phyloP scores from a whole-genome alignment of 2,329 filamentous ascomycete genomes.

The Aspergillus glaucus region DNA sequence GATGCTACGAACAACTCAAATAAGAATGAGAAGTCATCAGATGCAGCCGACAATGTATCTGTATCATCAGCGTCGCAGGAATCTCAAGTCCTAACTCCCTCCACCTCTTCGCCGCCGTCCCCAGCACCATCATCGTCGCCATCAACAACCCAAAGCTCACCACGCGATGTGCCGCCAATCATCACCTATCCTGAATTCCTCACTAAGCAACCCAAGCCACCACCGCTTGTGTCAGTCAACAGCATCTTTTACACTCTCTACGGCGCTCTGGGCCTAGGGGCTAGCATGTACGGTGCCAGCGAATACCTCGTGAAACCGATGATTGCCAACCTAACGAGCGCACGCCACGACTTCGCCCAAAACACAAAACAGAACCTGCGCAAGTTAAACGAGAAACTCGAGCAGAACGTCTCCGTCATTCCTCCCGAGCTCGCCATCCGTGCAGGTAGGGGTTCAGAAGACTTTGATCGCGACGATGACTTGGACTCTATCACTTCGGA shows the following conservation, averaged over 20 bases:
- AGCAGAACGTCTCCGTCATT: constrained; percentile 46
- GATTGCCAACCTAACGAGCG: constrained; percentile 47
- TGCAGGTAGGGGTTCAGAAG: constrained; percentile 15
- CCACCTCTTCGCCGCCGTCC: constrained; percentile 3
- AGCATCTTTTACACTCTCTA: constrained; percentile 53
- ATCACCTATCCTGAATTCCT: constrained; percentile 64
- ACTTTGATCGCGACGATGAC: constrained; percentile 29
- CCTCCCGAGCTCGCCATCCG: constrained; percentile 32
- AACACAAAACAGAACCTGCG: constrained; percentile 48
- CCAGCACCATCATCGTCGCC: constrained; percentile 9
- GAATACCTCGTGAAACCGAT: constrained; percentile 56
- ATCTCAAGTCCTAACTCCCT: constrained; percentile 5
- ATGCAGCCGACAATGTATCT: not conserved
- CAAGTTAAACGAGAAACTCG: constrained; percentile 52
- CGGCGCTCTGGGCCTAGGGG: constrained; percentile 48
- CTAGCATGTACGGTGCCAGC: constrained; percentile 52
- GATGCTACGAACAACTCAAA: not conserved
- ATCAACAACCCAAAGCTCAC: constrained; percentile 4
- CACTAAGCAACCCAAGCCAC: constrained; percentile 51
- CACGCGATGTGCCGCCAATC: constrained; percentile 51
- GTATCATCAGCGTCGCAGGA: constrained; percentile 5
- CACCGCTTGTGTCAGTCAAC: constrained; percentile 54
- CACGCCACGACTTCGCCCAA: constrained; percentile 52
- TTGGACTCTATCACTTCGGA: constrained; percentile 49
- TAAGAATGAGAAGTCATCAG: constrained; percentile 1